Base-by-base conservation (phyloP, 345 rosid species). In the Cardiospermum halicacabum region DNA sequence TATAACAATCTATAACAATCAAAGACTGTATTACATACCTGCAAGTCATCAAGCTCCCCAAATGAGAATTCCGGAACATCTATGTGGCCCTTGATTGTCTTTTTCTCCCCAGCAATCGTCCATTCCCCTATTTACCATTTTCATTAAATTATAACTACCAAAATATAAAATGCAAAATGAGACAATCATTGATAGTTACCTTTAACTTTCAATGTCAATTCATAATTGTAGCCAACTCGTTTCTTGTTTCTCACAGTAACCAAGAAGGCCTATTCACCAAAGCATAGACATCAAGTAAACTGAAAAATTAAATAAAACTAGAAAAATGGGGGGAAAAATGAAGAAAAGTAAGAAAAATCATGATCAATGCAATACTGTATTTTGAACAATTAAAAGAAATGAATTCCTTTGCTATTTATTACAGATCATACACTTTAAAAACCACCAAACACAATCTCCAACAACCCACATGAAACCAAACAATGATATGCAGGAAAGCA, bases 241-340 rank as follows among this genome's bases (percentile, higher is more conserved):
- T 88, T 93, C 83, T 87, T 93, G 72, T 88, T 93, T 57, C 97
- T 84, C 32, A 90, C 97, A 3, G 89, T 90, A 58, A 90, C 92
- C 85, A 90, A 79, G 76, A 84, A 86, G 24, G 98, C 98, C 98
- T 93, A 81, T 57, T 53, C 56, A 76, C 16, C 9, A 53, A 30
- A 21, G 54, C 68, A 21, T 7, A 48, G 22, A 21, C 54, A 64
- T 57, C 31, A 50, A 51, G 15, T 34, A 16, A 58, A 27, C 27
- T 16, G 45, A 43, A n/a, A 47, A 26, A 45, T n/a, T n/a, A 65
- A 13, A 2, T 3, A 30, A 40, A 19, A 50, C 22, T 21, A 18
- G 2, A 39, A 39, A 0, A 39, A 39, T 15, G 18, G 18, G 18
- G 7, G 8, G 6, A 34, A 34, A 34, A 5, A 24, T 0, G 11